Evolutionary conservation across 2,329 filamentous ascomycete species (phyloP).

Genomic region (Fusarium acutatum): DNA sequence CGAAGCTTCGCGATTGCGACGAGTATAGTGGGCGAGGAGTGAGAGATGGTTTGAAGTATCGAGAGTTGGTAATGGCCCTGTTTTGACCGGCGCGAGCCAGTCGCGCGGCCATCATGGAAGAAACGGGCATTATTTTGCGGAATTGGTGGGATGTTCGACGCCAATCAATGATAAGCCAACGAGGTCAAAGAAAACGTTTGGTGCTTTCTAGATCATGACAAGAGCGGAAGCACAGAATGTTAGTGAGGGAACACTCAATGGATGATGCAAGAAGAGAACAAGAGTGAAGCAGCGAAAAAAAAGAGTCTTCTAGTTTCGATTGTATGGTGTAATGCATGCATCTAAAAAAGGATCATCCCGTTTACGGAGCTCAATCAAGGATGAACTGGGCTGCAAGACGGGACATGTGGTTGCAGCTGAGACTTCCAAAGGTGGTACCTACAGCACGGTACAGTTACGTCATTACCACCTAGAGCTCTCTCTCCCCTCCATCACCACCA

Average conservation of each 20-base stretch:
- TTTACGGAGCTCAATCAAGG: slow-evolving; percentile 29
- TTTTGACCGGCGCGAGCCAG: slow-evolving; percentile 33
- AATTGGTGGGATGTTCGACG: slow-evolving; percentile 1
- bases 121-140: slow-evolving; percentile 31
- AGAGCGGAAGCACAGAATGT: background rate
- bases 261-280: background rate
- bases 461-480: slow-evolving; percentile 16
- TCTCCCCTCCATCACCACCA: slow-evolving; percentile 5
- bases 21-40: slow-evolving; percentile 15
- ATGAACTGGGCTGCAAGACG: background rate
- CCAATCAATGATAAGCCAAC: background rate
- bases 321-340: slow-evolving; percentile 22
- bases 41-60: slow-evolving; percentile 16
- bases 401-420: background rate
- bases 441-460: slow-evolving; percentile 15
- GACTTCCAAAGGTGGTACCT: background rate
- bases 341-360: slow-evolving; percentile 16
- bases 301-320: background rate
- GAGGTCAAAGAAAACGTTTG: background rate
- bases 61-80: slow-evolving; percentile 19
- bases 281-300: background rate
- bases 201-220: slow-evolving; percentile 20
- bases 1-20: slow-evolving; percentile 30
- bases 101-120: slow-evolving; percentile 37
- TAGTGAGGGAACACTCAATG: slow-evolving; percentile 15